Evolutionary conservation across 1,284 basidiomycete species (phyloP).

Genomic region (Boletellus deceptivus): DNA sequence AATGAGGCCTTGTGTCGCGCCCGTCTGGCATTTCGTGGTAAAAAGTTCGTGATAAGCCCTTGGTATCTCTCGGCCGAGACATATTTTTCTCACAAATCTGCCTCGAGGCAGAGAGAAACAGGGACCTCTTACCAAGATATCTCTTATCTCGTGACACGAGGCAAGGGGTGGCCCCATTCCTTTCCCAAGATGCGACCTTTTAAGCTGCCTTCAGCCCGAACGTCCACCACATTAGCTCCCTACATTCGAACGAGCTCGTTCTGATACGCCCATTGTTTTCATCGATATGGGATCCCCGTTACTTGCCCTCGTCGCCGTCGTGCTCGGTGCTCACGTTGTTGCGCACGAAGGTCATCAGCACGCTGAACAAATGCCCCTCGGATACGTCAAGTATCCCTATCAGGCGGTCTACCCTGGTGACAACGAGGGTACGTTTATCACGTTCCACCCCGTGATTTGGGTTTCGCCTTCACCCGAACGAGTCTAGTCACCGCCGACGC

Average conservation of each 20-base stretch:
- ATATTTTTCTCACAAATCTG: constrained; percentile 6
- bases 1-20: background rate
- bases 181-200: constrained; percentile 28
- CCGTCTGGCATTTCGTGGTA: background rate
- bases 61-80: background rate
- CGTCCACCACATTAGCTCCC: too few relatives aligned
- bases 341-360: constrained; percentile 42
- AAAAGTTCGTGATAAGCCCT: background rate
- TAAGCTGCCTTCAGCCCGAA: constrained; percentile 13
- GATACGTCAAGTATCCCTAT: constrained; percentile 62
- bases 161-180: background rate
- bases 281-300: constrained; percentile 31
- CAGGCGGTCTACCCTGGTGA: constrained; percentile 50
- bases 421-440: constrained; percentile 50
- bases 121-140: constrained; percentile 16
- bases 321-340: constrained; percentile 20
- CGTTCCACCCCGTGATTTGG: background rate
- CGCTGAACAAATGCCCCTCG: constrained; percentile 58
- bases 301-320: constrained; percentile 17
- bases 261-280: background rate
- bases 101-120: constrained; percentile 29
- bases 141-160: constrained; percentile 15
- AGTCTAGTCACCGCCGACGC: constrained; percentile 62
- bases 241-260: too few relatives aligned
- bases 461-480: background rate